Percentiles rank a stretch among this genome's conserved stretches.
Evolutionary conservation across 2,329 filamentous ascomycete species (phyloP).

Genomic region (Didymella pinodella): DNA sequence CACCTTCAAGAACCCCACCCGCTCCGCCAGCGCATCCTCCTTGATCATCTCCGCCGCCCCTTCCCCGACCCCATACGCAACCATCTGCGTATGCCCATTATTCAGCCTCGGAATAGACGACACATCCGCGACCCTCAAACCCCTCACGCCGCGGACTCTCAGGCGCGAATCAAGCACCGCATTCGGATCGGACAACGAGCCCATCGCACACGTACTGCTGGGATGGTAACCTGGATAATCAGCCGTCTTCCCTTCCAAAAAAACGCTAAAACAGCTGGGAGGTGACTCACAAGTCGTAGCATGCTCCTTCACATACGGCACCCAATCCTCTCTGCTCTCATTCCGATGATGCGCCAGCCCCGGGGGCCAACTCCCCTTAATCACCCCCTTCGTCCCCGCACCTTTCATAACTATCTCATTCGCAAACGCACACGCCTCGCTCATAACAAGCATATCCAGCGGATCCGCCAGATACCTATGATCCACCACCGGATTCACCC

Average conservation of each 20-base stretch:
- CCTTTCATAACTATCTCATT: slow-evolving; percentile 69
- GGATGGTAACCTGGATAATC: slow-evolving; percentile 53
- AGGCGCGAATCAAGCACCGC: slow-evolving; percentile 51
- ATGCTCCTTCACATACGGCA: slow-evolving; percentile 63
- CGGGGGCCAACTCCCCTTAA: slow-evolving; percentile 68
- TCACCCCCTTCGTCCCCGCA: slow-evolving; percentile 64
- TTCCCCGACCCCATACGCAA: slow-evolving; percentile 47
- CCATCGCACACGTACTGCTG: slow-evolving; percentile 68
- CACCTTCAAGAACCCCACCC: slow-evolving; percentile 19
- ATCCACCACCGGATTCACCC: slow-evolving; percentile 64
- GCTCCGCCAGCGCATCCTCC: slow-evolving; percentile 26
- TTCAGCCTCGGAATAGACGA: slow-evolving; percentile 38
- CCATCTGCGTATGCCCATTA: slow-evolving; percentile 49
- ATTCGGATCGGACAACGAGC: slow-evolving; percentile 36
- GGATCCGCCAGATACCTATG: slow-evolving; percentile 66
- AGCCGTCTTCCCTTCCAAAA: too few relatives aligned
- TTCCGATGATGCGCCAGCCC: slow-evolving; percentile 61
- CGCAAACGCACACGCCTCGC: slow-evolving; percentile 65
- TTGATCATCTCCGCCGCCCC: slow-evolving; percentile 45
- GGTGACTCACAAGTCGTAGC: slow-evolving; percentile 64
- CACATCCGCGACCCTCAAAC: slow-evolving; percentile 41
- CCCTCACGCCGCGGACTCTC: slow-evolving; percentile 36
- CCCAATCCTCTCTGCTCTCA: slow-evolving; percentile 65
- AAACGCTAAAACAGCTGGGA: too few relatives aligned
- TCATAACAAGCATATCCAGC: slow-evolving; percentile 66